These are phyloP conservation scores for Paramecium bursaria DNA, from an alignment of 73 alveolate genomes.

Conservation along the genomic window DNA sequence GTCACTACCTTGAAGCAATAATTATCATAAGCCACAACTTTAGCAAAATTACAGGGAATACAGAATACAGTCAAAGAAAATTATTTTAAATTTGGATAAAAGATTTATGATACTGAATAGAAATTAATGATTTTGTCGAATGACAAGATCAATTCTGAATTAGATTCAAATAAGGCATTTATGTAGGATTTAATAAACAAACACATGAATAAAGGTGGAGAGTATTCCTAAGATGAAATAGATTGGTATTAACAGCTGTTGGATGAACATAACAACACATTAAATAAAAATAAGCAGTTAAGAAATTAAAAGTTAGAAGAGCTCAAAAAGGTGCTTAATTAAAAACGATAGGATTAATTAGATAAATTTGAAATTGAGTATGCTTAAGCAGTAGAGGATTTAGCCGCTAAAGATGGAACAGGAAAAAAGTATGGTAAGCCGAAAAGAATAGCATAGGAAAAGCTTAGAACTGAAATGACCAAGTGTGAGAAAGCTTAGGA, in stretches of 20 bases:
- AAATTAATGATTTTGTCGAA: slow-evolving; percentile 57
- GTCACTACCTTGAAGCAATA: slow-evolving; percentile 4
- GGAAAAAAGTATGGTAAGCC: slow-evolving; percentile 72
- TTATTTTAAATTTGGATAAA: slow-evolving; percentile 67
- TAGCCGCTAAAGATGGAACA: slow-evolving; percentile 73
- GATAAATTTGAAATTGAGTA: slow-evolving; percentile 67
- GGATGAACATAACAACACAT: slow-evolving; percentile 57
- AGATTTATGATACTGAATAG: slow-evolving; percentile 61
- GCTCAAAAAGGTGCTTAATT: slow-evolving; percentile 39
- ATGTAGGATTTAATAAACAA: slow-evolving; percentile 65
- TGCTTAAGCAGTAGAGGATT: slow-evolving; percentile 65
- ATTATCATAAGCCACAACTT: slow-evolving; percentile 54
- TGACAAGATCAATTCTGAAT: slow-evolving; percentile 36
- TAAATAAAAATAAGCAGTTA: slow-evolving; percentile 35
- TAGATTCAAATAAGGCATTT: slow-evolving; percentile 54
- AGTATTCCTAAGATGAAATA: slow-evolving; percentile 61
- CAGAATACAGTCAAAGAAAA: slow-evolving; percentile 67
- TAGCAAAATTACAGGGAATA: slow-evolving; percentile 66
- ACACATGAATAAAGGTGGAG: slow-evolving; percentile 33
- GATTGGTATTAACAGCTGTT: slow-evolving; percentile 69
- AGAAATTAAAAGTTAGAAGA: slow-evolving; percentile 61
- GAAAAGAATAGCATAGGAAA: slow-evolving; percentile 65
- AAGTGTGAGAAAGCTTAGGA: slow-evolving; percentile 71
- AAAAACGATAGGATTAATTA: slow-evolving; percentile 49
- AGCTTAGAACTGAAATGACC: slow-evolving; percentile 71